phyloP scores from a whole-genome alignment of 1,284 basidiomycete species.

The Cutaneotrichosporon mucoides region DNA sequence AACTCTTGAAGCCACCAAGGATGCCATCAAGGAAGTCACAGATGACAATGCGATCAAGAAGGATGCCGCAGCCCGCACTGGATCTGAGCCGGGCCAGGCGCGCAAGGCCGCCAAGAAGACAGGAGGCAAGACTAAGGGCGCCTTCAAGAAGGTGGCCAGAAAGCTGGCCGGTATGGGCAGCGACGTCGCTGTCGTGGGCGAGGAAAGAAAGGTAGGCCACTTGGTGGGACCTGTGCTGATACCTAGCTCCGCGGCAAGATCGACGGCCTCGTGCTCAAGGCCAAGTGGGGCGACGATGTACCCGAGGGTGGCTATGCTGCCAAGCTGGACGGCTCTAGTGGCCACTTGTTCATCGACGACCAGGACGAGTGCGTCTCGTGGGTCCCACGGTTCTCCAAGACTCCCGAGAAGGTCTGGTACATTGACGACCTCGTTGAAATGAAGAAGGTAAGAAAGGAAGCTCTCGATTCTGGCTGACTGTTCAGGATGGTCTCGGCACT shows the following conservation, averaged over 20 bases:
- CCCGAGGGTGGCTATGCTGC: constrained; percentile 4
- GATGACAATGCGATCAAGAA: background rate
- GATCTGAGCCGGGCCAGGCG: too few relatives aligned
- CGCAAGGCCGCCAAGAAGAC: background rate
- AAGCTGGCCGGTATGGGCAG: constrained; percentile 5
- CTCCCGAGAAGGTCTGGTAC: constrained; percentile 6
- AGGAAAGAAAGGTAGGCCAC: background rate
- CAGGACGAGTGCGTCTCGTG: constrained; percentile 2
- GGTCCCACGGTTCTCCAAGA: background rate
- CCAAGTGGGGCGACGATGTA: constrained; percentile 12
- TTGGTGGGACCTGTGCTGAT: background rate
- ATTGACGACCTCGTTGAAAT: constrained; percentile 12
- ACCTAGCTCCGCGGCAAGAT: background rate
- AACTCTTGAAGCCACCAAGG: background rate
- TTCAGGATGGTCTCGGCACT: constrained; percentile 37
- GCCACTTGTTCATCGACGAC: constrained; percentile 11
- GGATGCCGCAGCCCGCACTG: background rate
- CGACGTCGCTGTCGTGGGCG: constrained; percentile 9
- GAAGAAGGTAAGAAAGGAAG: constrained; percentile 4
- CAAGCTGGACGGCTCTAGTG: constrained; percentile 1
- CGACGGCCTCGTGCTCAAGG: background rate
- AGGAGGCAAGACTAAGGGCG: background rate
- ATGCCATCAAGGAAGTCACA: background rate
- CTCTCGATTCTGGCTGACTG: too few relatives aligned
- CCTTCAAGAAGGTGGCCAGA: constrained; percentile 9